Evolutionary conservation across 352 stramenopile genomes (phyloP).

Genomic region (Pythium volutum): DNA sequence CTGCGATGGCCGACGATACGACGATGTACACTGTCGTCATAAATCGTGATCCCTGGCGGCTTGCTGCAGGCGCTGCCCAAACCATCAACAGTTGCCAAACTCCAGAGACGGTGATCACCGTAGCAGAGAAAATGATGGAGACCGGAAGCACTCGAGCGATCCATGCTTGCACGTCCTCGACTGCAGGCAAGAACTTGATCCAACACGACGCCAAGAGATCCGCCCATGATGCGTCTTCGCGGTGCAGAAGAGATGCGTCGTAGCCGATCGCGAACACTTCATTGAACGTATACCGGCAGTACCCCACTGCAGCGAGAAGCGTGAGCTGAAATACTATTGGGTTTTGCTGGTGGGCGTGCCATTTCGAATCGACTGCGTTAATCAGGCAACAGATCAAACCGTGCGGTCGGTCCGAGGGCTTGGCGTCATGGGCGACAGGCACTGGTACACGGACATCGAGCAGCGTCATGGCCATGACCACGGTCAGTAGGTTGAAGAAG

Average conservation of each 20-base stretch:
- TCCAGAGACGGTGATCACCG: constrained; percentile 15
- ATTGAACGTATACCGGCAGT: constrained; percentile 31
- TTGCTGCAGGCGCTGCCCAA: not conserved
- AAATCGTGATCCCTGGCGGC: not conserved
- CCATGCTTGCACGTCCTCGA: constrained; percentile 43
- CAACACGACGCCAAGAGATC: constrained; percentile 22
- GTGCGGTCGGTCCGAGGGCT: not conserved
- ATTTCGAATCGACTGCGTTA: constrained; percentile 11
- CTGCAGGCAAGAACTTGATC: constrained; percentile 33
- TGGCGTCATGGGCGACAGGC: not conserved
- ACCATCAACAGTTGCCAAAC: constrained; percentile 33
- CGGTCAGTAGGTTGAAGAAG: constrained; percentile 93
- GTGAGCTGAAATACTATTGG: not conserved
- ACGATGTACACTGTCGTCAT: constrained; percentile 28
- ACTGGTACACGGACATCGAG: constrained; percentile 26
- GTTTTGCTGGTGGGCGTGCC: constrained; percentile 29
- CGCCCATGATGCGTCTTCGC: constrained; percentile 12
- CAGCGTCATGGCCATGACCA: constrained; percentile 35
- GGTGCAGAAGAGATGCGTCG: not conserved
- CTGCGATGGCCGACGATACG: constrained; percentile 19
- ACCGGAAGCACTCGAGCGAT: constrained; percentile 33
- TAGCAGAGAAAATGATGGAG: constrained; percentile 22
- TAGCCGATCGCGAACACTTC: constrained; percentile 21
- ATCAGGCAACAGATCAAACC: not conserved
- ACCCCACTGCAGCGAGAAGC: constrained; percentile 15